These are phyloP conservation scores for Castanospermum australe DNA, from an alignment of 306 rosid species.

Conservation along the genomic window DNA sequence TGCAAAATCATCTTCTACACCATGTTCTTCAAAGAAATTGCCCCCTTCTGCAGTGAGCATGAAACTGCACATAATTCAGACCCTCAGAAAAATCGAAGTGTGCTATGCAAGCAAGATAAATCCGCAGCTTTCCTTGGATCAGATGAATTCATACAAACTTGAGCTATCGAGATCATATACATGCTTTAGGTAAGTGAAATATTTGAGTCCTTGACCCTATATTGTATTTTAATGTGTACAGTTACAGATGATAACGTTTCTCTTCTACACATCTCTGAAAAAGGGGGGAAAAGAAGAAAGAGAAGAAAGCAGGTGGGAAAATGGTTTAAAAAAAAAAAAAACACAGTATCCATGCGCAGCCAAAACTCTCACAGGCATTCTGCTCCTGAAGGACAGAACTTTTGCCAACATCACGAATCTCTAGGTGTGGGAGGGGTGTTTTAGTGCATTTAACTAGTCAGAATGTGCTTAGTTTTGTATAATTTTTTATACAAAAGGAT, in stretches of 20 bases:
- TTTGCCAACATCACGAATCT: too few species aligned
- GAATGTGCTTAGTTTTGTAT: too few species aligned
- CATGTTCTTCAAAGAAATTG: slow-evolving; percentile 37
- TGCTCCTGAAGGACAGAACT: too few species aligned
- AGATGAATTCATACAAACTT: slow-evolving; percentile 22
- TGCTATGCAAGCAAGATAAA: slow-evolving; percentile 33
- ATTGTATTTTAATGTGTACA: background rate
- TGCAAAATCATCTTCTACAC: too few species aligned
- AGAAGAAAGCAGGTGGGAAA: too few species aligned
- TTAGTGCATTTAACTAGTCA: too few species aligned
- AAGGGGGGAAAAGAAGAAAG: too few species aligned
- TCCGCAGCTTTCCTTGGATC: slow-evolving; percentile 30
- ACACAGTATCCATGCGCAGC: too few species aligned
- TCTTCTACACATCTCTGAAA: background rate
- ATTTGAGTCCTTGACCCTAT: background rate
- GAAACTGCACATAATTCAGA: slow-evolving; percentile 32
- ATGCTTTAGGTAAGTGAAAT: background rate
- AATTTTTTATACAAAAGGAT: too few species aligned
- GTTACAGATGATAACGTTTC: background rate
- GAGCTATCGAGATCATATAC: background rate
- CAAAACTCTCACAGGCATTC: too few species aligned
- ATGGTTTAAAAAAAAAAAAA: too few species aligned
- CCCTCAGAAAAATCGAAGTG: slow-evolving; percentile 16
- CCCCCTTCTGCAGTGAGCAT: slow-evolving; percentile 8
- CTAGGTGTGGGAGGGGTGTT: too few species aligned